Percentiles rank a stretch among this genome's conserved stretches.
These are phyloP conservation scores for Trifolium pratense DNA, from an alignment of 306 rosid species.

Conservation along the genomic window DNA sequence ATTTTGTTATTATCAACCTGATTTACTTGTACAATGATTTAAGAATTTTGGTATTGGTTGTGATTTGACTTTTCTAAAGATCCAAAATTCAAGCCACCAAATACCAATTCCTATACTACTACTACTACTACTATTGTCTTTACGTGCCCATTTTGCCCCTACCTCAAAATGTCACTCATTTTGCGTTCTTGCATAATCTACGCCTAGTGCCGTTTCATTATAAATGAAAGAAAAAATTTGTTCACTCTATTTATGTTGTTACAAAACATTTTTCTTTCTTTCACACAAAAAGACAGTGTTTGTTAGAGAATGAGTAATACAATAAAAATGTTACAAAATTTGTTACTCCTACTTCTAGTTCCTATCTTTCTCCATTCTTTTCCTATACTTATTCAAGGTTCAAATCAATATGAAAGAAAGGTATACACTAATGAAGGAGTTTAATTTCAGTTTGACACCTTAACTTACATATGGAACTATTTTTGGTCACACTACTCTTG, in stretches of 20 bases:
- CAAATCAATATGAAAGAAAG: constrained; percentile 61
- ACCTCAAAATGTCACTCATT: constrained; percentile 7
- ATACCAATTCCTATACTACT: constrained; percentile 41
- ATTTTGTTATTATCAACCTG: too few relatives aligned
- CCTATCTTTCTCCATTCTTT: constrained; percentile 34
- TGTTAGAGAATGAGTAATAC: constrained; percentile 16
- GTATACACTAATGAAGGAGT: constrained; percentile 28
- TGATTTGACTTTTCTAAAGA: constrained; percentile 36
- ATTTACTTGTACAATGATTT: too few relatives aligned
- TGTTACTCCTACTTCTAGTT: constrained; percentile 31
- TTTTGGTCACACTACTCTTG: neutral
- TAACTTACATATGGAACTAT: neutral
- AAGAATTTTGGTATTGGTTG: constrained; percentile 14
- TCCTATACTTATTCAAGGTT: constrained; percentile 45
- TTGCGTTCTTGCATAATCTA: constrained; percentile 19
- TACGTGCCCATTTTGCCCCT: neutral
- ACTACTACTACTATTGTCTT: constrained; percentile 26
- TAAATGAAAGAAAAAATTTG: constrained; percentile 5
- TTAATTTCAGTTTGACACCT: neutral
- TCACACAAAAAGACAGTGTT: neutral
- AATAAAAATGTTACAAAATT: constrained; percentile 33
- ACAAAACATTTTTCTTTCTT: neutral
- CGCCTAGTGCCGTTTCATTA: constrained; percentile 8
- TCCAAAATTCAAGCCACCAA: constrained; percentile 68
- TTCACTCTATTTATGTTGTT: neutral